Evolutionary conservation across 305 asterid genomes (phyloP).

Genomic region (Ilex paraguariensis): DNA sequence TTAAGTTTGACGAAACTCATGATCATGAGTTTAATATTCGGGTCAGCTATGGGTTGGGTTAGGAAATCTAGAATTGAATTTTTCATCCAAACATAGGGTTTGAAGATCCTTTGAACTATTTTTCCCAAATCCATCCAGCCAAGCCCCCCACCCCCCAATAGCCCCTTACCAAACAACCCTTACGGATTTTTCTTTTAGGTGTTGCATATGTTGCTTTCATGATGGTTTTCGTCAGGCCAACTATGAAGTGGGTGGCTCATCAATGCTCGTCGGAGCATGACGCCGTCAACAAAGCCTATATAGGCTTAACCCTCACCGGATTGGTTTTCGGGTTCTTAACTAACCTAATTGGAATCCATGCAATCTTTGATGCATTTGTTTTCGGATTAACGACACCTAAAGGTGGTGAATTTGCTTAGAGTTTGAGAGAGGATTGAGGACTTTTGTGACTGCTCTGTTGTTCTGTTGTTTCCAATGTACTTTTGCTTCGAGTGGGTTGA

Average conservation of each 20-base stretch:
- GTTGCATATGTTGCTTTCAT: constrained; percentile 26
- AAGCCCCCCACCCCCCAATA: no score
- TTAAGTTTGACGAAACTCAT: no score
- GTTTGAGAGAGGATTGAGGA: constrained; percentile 34
- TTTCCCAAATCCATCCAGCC: no score
- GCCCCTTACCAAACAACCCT: no score
- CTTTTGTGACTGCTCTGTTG: constrained; percentile 30
- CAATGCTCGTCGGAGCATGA: constrained; percentile 6
- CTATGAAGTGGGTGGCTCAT: constrained; percentile 15
- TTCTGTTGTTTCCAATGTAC: constrained; percentile 33
- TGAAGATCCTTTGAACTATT: no score
- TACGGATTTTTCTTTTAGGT: constrained; percentile 23
- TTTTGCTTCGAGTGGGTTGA: constrained; percentile 48
- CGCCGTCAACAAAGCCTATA: constrained; percentile 12
- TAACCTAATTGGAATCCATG: constrained; percentile 38
- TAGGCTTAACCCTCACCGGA: constrained; percentile 25
- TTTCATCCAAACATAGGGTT: no score
- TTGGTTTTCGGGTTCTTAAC: constrained; percentile 35
- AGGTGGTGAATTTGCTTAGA: constrained; percentile 27
- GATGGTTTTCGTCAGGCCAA: constrained; percentile 18
- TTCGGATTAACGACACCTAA: constrained; percentile 37
- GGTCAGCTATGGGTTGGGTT: no score
- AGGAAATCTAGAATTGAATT: no score
- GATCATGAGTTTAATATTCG: no score
- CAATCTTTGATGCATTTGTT: constrained; percentile 38